Percentiles rank a stretch among this genome's conserved stretches.
Evolutionary conservation across 2,329 filamentous ascomycete species (phyloP).

Genomic region (Penicillium sp.): DNA sequence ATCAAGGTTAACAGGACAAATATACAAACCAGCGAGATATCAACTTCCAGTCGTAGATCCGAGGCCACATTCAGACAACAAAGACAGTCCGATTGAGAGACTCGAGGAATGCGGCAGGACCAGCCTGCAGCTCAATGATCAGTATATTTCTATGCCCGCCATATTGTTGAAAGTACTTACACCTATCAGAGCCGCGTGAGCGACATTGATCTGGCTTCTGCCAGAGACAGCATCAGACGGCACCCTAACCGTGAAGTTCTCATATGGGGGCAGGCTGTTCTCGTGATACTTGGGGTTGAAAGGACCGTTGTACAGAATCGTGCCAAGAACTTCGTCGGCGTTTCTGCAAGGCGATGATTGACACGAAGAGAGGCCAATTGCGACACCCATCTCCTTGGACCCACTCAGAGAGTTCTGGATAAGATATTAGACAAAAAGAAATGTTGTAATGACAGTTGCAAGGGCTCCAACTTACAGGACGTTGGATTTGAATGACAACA

Average conservation of each 20-base stretch:
- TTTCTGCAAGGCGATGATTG: constrained; percentile 15
- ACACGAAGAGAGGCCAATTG: constrained; percentile 33
- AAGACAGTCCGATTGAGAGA: constrained; percentile 27
- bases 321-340: constrained; percentile 24
- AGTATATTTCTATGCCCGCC: not conserved
- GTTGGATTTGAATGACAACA: constrained; percentile 31
- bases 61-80: constrained; percentile 15
- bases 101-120: constrained; percentile 24
- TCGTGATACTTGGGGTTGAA: constrained; percentile 32
- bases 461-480: constrained; percentile 24
- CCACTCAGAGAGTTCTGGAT: constrained; percentile 28
- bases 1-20: not conserved
- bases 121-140: constrained; percentile 20
- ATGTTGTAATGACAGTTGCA: not conserved
- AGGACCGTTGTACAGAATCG: constrained; percentile 29
- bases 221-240: constrained; percentile 19
- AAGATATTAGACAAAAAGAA: not conserved
- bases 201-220: constrained; percentile 26
- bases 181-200: constrained; percentile 32
- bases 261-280: constrained; percentile 22
- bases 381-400: constrained; percentile 30
- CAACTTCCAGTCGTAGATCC: not conserved
- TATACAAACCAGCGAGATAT: not conserved
- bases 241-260: constrained; percentile 34
- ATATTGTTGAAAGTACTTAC: constrained; percentile 20